Percentiles rank a stretch among this genome's conserved stretches.
phyloP scores from a whole-genome alignment of 2,329 filamentous ascomycete genomes.

The Dothiorella sarmentorum region DNA sequence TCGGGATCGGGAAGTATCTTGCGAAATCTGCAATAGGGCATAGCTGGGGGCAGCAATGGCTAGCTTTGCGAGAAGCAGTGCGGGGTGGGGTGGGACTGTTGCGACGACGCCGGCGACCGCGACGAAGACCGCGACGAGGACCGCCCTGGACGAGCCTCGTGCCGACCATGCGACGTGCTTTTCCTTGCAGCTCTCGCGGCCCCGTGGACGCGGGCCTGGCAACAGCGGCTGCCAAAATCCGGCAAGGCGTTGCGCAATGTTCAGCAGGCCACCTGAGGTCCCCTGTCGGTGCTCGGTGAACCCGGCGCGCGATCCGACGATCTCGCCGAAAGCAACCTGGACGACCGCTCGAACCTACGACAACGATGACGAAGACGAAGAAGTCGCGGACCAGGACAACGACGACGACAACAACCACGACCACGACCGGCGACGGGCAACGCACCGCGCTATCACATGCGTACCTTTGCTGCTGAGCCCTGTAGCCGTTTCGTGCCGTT shows the following conservation, averaged over 20 bases:
- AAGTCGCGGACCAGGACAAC: background rate
- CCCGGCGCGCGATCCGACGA: conserved; percentile 11
- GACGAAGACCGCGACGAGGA: too few relatives aligned
- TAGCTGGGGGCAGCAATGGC: background rate
- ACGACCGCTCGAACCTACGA: background rate
- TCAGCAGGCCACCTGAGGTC: background rate
- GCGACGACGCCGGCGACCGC: background rate
- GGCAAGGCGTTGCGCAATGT: conserved; percentile 16
- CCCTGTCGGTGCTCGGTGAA: conserved; percentile 5
- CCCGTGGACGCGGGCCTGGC: conserved; percentile 4
- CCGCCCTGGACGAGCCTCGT: too few relatives aligned
- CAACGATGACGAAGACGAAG: background rate
- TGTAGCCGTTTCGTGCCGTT: conserved; percentile 5
- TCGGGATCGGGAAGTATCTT: conserved; percentile 5
- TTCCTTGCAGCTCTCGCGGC: conserved; percentile 1
- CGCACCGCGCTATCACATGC: conserved; percentile 10
- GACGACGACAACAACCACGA: background rate
- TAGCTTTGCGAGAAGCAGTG: too few relatives aligned
- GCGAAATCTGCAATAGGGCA: background rate
- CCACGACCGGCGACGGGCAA: background rate
- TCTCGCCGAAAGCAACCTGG: conserved; percentile 12
- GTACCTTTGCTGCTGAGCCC: background rate
- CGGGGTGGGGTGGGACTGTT: background rate
- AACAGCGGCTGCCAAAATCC: conserved; percentile 10
- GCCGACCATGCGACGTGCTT: too few relatives aligned